Base-by-base conservation (phyloP, 2,329 filamentous ascomycete genomes). In the Cercospora sp. region DNA sequence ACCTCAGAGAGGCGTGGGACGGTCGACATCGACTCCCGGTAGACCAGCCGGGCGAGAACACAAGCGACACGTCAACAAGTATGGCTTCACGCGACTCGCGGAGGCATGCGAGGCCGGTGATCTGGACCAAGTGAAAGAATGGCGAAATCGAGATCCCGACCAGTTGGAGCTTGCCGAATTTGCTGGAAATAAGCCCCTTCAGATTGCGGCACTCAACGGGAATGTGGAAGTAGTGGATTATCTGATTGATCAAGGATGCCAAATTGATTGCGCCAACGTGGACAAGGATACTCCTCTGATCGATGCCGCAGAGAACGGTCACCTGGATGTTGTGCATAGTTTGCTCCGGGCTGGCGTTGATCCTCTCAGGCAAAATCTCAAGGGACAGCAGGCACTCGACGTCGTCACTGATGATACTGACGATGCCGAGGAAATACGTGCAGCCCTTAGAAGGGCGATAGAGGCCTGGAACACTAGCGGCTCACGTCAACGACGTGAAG, bases 301-400 rank as follows among this genome's bases (percentile, higher is more conserved):
- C 64, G 95, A 99, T 82, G 95, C 95, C 5, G 93, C 98, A 30
- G 95, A 98, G 74, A 99, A 99, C 75, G 92, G 92, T 0, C 94
- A 99, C 77, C 79, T 97, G 7, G 91, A 91, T 18, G 94, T 98
- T 3, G 91, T 99, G 51, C 92, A 89, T 75, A 83, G 97, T 9
- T 83, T 99, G 36, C 84, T 99, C 2, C 88, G 91, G 65, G 90
- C 94, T 66, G 94, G 94, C 10, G 94, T 96, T 12, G 96, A 99
- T 76, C 95, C 95, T 60, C 89, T 93, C 60, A 91, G 93, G 72
- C 90, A 93, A 58, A 97, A 98, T 77, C 89, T 92, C n/a, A 91
- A 93, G 74, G 95, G 95, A 5, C 91, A 97, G 76, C 93, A 97
- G 75, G 94, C 95, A 0, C 87, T 97, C 33, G 94, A 97, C 73